These are phyloP conservation scores for Pilasporangium apinafurcum DNA, from an alignment of 352 stramenopile species.

Conservation along the genomic window DNA sequence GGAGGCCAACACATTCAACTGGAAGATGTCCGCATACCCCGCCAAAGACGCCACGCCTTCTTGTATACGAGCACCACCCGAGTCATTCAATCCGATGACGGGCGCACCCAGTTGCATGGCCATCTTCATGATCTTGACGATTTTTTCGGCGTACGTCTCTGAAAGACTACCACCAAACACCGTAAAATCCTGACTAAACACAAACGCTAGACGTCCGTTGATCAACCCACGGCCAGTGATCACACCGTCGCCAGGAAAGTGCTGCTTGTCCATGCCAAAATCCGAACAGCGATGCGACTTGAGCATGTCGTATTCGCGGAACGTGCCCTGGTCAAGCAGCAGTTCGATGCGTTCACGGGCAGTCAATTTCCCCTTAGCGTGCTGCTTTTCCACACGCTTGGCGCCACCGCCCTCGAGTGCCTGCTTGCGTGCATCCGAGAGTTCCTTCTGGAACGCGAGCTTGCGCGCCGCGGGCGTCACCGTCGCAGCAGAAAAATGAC, in stretches of 20 bases:
- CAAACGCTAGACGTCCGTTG: conserved; percentile 94
- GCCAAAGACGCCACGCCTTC: conserved; percentile 96
- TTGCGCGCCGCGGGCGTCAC: conserved; percentile 58
- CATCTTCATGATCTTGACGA: conserved; percentile 99
- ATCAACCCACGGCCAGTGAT: conserved; percentile 93
- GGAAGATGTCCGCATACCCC: conserved; percentile 99
- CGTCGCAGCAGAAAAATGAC: too few relatives aligned
- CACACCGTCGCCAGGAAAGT: conserved; percentile 94
- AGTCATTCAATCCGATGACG: conserved; percentile 98
- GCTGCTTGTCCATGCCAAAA: conserved; percentile 95
- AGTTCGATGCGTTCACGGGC: conserved; percentile 94
- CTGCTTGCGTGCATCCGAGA: conserved; percentile 57
- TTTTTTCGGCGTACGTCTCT: conserved; percentile 97
- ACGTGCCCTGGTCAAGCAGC: conserved; percentile 94
- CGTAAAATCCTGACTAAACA: conserved; percentile 98
- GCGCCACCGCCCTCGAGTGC: conserved; percentile 35
- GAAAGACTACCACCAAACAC: conserved; percentile 95
- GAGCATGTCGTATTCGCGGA: conserved; percentile 95
- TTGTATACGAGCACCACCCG: conserved; percentile 96
- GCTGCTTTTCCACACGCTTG: conserved; percentile 81
- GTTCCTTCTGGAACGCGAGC: conserved; percentile 61
- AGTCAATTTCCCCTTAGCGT: conserved; percentile 95
- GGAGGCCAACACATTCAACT: conserved; percentile 95
- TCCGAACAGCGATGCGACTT: too few relatives aligned
- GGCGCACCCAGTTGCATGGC: conserved; percentile 93